Evolutionary conservation across 2,329 filamentous ascomycete species (phyloP), one percentile per base, ranked within the genome.

Genomic region (Colletotrichum sansevieriae): DNA sequence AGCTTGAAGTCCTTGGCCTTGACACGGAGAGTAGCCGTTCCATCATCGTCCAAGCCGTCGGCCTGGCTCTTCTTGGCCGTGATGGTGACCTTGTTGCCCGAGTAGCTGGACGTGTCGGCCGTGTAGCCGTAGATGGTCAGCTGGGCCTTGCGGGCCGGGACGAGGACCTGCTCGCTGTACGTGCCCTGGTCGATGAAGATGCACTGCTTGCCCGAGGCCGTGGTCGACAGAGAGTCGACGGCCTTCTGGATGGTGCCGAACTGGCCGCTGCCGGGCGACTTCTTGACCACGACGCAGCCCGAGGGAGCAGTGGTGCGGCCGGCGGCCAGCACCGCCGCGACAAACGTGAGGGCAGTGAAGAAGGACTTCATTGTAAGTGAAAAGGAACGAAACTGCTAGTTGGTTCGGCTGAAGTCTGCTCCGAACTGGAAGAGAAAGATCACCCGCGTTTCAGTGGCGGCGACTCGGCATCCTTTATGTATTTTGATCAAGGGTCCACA

Each of bases 151-250:
- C 86, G 82, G 0, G 76, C 74, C 6, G 82, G 76, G 20, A 90
- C 82, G 66, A 84, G 85, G 39, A 90, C 87, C 72, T 90, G 88
- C 75, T 90, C 87, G 22, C 78, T 79, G 79, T 90, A 90, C 18
- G 85, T 89, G 2, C 88, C 87, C 1, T 91, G 90, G 41, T 86
- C 88, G 76, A 92, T 86, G 79, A 91, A 91, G 78, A 92, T 88
- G 74, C 84, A 87, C 67, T 89, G 87, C 1, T 81, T 80, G 1
- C 77, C 71, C 2, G 83, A 82, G 7, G 83, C 81, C 1, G 81
- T 79, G 0, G 83, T 85, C n/a, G 84, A 85, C 9, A 91, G 82
- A 5, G 88, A 83, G 72, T 88, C 75, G 65, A 91, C 83, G 9
- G 90, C 89, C 18, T 83, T 77, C 74, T 89, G 86, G 47, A 74